Percentiles rank a stretch among this genome's conserved stretches.
These are phyloP conservation scores for Apophysomyces variabilis DNA, from an alignment of 371 early-diverging fungal genomes.

Conservation along the genomic window DNA sequence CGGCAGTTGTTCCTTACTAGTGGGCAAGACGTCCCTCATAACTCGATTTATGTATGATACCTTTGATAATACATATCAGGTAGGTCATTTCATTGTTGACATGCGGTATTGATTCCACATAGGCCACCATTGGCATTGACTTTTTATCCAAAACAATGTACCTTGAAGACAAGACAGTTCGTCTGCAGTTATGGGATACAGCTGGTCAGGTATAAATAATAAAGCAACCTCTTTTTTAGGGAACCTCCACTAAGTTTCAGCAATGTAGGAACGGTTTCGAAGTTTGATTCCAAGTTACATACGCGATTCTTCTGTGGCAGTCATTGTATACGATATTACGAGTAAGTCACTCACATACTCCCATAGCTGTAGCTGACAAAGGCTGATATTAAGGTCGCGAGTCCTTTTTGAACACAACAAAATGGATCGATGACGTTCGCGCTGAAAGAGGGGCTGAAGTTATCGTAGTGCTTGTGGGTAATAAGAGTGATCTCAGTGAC, in stretches of 20 bases:
- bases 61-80: slow-evolving; percentile 97
- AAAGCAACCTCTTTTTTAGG: not conserved
- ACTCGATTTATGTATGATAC: slow-evolving; percentile 99
- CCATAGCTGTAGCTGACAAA: not conserved
- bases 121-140: slow-evolving; percentile 99
- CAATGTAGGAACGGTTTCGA: slow-evolving; percentile 85
- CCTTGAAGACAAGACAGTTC: slow-evolving; percentile 94
- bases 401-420: slow-evolving; percentile 93
- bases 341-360: slow-evolving; percentile 49
- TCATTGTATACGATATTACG: slow-evolving; percentile 97
- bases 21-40: slow-evolving; percentile 99
- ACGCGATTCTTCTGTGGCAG: slow-evolving; percentile 98
- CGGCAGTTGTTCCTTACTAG: slow-evolving; percentile 43
- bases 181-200: slow-evolving; percentile 99
- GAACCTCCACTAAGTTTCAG: not conserved
- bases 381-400: slow-evolving; percentile 67
- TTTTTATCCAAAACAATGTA: slow-evolving; percentile 99
- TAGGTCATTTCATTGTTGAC: slow-evolving; percentile 28
- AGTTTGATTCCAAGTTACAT: slow-evolving; percentile 98
- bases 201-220: slow-evolving; percentile 90
- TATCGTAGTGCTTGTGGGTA: slow-evolving; percentile 98
- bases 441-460: slow-evolving; percentile 97
- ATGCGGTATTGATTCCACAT: not conserved
- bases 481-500: slow-evolving; percentile 97
- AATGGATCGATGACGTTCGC: slow-evolving; percentile 99